Evolutionary conservation across 1,284 basidiomycete species (phyloP), one percentile per base, ranked within the genome.

Genomic region (Mycena citricolor): DNA sequence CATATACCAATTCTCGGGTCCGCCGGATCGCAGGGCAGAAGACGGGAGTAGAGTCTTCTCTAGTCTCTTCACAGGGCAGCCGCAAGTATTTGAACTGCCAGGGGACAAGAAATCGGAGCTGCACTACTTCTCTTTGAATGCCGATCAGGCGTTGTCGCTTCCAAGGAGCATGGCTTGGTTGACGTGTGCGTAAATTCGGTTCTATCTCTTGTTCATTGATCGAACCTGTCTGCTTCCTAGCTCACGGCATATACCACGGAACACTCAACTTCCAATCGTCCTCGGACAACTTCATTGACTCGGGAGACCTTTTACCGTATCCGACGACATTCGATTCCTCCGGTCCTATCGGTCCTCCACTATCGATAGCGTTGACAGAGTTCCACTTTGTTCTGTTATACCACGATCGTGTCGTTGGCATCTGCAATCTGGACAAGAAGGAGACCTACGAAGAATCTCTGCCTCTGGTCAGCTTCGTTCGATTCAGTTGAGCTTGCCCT

Each of bases 301-400:
- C 81, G 32, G 79, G 90, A 4, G 77, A 83, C 53, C 70, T 90
- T 20, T 69, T 86, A 10, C 81, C 82, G 13, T 86, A 87, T 56
- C 81, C 81, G 25, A 40, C 64, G n/a, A 54, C 65, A 23, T 57
- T 64, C 21, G 44, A 56, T n/a, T 43, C 57, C 4, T 56, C 65
- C 38, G 56, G 62, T 17, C 63, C 41, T 39, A 57, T 57, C 4
- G 55, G 62, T 3, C 38, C 63, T 5, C 89, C 90, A 2, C 59
- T 84, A 8, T 90, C 90, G 4, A 82, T 97, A 57, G 78, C 84
- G 12, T 68, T 97, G 45, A 97, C 94, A 0, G 89, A 95, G 61
- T 97, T 93, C 62, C 95, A 99, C 60, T 91, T 94, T 61, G 70
- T 99, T 17, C 65, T 98, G 11, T 71, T 99, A 2, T 97, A 94